Percentiles rank a stretch among this genome's conserved stretches.
Conservation (phyloP, 106 monocot genomes). For the Ottelia alismoides region DNA sequence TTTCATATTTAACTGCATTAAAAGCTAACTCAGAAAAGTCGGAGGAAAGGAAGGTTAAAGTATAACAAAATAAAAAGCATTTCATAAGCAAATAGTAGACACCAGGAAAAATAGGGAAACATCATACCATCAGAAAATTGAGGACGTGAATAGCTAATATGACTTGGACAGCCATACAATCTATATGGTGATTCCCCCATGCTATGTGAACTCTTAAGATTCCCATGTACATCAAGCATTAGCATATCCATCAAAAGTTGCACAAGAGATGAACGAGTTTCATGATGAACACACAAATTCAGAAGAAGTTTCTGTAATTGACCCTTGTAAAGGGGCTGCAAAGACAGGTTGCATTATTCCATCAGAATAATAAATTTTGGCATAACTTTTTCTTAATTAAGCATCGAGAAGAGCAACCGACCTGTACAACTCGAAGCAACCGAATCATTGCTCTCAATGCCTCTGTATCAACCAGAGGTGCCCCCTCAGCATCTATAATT, state of each 20-base stretch:
- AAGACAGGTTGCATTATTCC: too few relatives aligned
- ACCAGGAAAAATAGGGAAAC: too few relatives aligned
- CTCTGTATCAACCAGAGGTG: slow-evolving; percentile 71
- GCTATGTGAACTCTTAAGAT: slow-evolving; percentile 13
- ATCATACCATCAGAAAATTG: slow-evolving; percentile 80
- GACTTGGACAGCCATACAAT: slow-evolving; percentile 78
- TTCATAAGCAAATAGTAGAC: too few relatives aligned
- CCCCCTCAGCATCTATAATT: slow-evolving; percentile 71
- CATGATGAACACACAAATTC: slow-evolving; percentile 78
- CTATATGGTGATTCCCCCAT: slow-evolving; percentile 61
- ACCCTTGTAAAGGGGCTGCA: slow-evolving; percentile 91
- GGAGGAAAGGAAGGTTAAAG: too few relatives aligned
- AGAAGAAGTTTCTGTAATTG: slow-evolving; percentile 88
- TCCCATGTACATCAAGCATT: slow-evolving; percentile 74
- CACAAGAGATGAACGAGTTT: slow-evolving; percentile 67
- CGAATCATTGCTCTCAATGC: slow-evolving; percentile 81
- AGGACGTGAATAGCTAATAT: slow-evolving; percentile 85
- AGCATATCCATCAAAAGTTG: slow-evolving; percentile 83
- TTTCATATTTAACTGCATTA: not conserved
- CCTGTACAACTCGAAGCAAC: slow-evolving; percentile 93
- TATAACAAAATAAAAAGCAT: too few relatives aligned
- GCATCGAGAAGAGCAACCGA: too few relatives aligned
- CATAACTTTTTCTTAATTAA: too few relatives aligned
- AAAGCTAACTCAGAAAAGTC: too few relatives aligned
- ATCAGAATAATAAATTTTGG: too few relatives aligned